Evolutionary conservation across 108 stramenopile species (phyloP).

Genomic region (Pseudonitzschia delicatissima): DNA sequence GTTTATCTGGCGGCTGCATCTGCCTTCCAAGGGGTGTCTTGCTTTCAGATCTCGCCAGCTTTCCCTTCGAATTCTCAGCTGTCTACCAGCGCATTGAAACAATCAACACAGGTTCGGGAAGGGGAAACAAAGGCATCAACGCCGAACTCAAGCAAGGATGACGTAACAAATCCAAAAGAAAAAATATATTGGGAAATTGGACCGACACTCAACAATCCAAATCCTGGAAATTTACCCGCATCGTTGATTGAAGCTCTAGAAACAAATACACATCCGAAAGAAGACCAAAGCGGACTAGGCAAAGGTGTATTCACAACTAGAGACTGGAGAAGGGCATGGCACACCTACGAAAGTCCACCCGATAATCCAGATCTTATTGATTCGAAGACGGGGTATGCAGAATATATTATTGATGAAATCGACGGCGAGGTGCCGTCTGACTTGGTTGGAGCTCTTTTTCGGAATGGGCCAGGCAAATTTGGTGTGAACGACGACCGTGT

Average conservation of each 20-base stretch:
- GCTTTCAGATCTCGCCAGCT: too few species aligned
- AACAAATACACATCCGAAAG: slow-evolving; percentile 33
- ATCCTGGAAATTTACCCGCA: slow-evolving; percentile 16
- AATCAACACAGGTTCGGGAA: too few species aligned
- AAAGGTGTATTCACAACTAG: slow-evolving; percentile 32
- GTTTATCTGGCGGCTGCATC: too few species aligned
- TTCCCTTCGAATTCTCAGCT: too few species aligned
- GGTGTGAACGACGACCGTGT: slow-evolving; percentile 48
- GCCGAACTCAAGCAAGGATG: not conserved
- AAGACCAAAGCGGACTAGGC: slow-evolving; percentile 41
- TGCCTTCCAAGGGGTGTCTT: too few species aligned
- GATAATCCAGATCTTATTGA: slow-evolving; percentile 37
- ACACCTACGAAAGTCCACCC: slow-evolving; percentile 39
- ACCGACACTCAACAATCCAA: slow-evolving; percentile 17
- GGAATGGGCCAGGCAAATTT: slow-evolving; percentile 63
- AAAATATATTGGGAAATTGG: slow-evolving; percentile 19
- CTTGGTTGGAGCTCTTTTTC: slow-evolving; percentile 50
- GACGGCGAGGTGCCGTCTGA: slow-evolving; percentile 49
- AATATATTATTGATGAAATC: slow-evolving; percentile 46
- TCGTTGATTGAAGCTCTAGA: slow-evolving; percentile 22
- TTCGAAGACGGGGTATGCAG: slow-evolving; percentile 42
- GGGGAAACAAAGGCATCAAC: not conserved
- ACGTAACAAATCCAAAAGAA: not conserved
- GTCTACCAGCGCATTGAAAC: too few species aligned
- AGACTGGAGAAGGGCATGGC: slow-evolving; percentile 60